A percentile compares a stretch with the other conserved stretches of the same genome.
phyloP scores from a whole-genome alignment of 2,329 filamentous ascomycete genomes.

The Pestalotiopsis sp. region DNA sequence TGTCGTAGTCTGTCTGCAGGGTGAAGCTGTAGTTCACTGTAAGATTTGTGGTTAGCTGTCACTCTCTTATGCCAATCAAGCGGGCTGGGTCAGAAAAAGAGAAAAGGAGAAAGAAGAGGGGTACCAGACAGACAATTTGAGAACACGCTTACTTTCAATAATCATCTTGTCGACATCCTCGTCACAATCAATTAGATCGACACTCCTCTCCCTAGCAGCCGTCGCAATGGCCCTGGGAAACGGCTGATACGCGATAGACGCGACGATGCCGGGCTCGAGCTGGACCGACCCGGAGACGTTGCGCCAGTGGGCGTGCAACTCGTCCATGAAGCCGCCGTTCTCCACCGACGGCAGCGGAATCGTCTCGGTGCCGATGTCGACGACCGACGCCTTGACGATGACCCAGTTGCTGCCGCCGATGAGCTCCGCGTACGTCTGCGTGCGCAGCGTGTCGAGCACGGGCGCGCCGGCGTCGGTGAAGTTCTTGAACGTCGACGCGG shows the following conservation, averaged over 20 bases:
- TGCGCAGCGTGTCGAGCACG: conserved; percentile 43
- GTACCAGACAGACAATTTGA: background rate
- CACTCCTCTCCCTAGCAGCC: conserved; percentile 30
- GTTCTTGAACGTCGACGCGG: conserved; percentile 52
- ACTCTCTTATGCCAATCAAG: background rate
- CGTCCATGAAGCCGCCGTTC: conserved; percentile 28
- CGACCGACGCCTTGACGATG: conserved; percentile 32
- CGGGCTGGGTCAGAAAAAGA: too few relatives aligned
- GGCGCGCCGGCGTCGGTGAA: conserved; percentile 49
- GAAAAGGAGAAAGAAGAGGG: too few relatives aligned
- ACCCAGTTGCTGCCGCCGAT: conserved; percentile 45
- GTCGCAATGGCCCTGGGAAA: conserved; percentile 37
- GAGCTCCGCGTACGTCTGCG: conserved; percentile 47
- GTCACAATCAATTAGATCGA: conserved; percentile 40
- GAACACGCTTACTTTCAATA: conserved; percentile 27
- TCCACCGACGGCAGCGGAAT: conserved; percentile 31
- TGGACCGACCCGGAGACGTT: conserved; percentile 24
- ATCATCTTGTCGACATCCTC: conserved; percentile 39
- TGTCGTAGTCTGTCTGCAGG: conserved; percentile 26
- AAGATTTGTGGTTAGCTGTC: background rate
- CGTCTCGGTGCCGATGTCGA: conserved; percentile 37
- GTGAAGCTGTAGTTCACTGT: conserved; percentile 39
- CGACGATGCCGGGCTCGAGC: conserved; percentile 28
- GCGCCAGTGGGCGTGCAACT: conserved; percentile 34
- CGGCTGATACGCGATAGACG: conserved; percentile 38